phyloP scores from a whole-genome alignment of 129 eudicot genomes.

The Artemisia argyi region DNA sequence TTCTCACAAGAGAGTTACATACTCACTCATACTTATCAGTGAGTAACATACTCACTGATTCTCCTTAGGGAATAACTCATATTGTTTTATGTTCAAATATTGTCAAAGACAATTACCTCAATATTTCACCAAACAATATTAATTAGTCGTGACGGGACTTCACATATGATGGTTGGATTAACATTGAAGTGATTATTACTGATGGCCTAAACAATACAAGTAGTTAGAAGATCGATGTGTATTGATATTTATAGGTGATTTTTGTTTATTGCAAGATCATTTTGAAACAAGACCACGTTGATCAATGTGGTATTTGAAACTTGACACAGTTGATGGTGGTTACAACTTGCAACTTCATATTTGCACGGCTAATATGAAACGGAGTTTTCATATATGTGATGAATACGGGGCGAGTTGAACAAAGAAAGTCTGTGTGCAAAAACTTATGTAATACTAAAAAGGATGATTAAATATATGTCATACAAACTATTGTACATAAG shows the following conservation, averaged over 20 bases:
- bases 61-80: too few species aligned
- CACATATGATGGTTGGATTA: background rate
- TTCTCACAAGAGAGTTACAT: too few species aligned
- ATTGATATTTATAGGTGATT: background rate
- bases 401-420: too few species aligned
- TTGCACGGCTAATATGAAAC: slow-evolving; percentile 9
- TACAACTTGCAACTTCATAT: slow-evolving; percentile 8
- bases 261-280: background rate
- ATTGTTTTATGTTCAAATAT: too few species aligned
- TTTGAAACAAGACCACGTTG: background rate
- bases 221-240: background rate
- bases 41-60: too few species aligned
- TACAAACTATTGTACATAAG: too few species aligned
- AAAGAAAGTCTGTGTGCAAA: background rate
- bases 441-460: background rate
- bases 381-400: background rate
- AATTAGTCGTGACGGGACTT: background rate
- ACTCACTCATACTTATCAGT: too few species aligned
- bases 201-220: background rate
- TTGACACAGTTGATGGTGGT: slow-evolving; percentile 10
- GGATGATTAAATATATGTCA: background rate
- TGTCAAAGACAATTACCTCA: too few species aligned
- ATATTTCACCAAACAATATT: too few species aligned
- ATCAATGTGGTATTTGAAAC: slow-evolving; percentile 6
- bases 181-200: background rate